A percentile compares a stretch with the other conserved stretches of the same genome.
These are phyloP conservation scores for Penicillium fimorum DNA, from an alignment of 495 filamentous ascomycete genomes.

Conservation along the genomic window DNA sequence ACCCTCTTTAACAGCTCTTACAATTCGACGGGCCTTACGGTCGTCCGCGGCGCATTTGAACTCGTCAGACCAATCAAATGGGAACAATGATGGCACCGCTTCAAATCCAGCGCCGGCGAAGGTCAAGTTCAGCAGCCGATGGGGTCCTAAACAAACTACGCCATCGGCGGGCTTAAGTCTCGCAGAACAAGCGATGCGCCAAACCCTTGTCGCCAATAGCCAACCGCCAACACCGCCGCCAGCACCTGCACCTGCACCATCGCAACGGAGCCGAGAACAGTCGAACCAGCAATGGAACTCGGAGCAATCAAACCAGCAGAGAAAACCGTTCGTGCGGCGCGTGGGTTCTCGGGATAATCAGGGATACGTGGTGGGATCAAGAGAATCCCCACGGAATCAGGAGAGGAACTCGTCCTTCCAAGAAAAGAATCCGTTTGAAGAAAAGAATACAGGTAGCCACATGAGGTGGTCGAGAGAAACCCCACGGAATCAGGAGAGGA, in stretches of 20 bases:
- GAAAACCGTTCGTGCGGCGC: background rate
- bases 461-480: background rate
- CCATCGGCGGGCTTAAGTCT: constrained; percentile 32
- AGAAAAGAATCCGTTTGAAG: background rate
- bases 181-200: constrained; percentile 37
- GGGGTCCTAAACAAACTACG: constrained; percentile 22
- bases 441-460: background rate
- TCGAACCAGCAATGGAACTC: background rate
- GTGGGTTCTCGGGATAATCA: background rate
- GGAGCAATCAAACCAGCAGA: constrained; percentile 1
- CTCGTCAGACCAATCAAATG: constrained; percentile 21
- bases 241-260: constrained; percentile 1
- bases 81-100: constrained; percentile 11
- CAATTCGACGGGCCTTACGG: constrained; percentile 30
- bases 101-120: constrained; percentile 6
- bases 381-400: background rate
- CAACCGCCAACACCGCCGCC: constrained; percentile 11
- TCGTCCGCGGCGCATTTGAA: constrained; percentile 26
- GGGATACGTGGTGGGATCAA: background rate
- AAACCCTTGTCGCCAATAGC: constrained; percentile 26
- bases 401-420: background rate
- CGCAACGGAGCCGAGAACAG: background rate
- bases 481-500: background rate
- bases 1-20: constrained; percentile 21
- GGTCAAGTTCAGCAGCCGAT: constrained; percentile 29